A percentile compares a stretch with the other conserved stretches of the same genome.
phyloP scores from a whole-genome alignment of 2,329 filamentous ascomycete species.

The Fusarium nanum region DNA sequence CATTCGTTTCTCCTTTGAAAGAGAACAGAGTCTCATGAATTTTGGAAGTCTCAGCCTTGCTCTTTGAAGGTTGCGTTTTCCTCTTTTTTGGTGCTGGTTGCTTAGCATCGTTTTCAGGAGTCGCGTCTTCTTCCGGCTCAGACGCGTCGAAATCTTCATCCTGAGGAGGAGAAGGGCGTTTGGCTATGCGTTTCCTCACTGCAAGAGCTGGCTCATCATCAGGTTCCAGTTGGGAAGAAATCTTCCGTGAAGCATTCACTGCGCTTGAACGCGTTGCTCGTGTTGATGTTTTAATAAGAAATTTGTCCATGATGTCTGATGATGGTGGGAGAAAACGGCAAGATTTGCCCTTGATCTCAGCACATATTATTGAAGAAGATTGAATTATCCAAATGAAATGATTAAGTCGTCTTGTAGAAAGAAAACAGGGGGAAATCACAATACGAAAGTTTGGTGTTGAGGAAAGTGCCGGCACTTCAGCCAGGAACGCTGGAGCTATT shows the following conservation, averaged over 20 bases:
- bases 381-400: neutral
- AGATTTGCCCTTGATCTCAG: too few relatives aligned
- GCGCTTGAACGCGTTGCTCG: slow-evolving; percentile 41
- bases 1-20: neutral
- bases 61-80: slow-evolving; percentile 35
- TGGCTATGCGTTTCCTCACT: slow-evolving; percentile 6
- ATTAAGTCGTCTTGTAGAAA: neutral
- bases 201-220: slow-evolving; percentile 17
- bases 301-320: slow-evolving; percentile 7
- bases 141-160: slow-evolving; percentile 42
- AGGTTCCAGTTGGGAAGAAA: slow-evolving; percentile 33
- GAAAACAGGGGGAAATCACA: neutral
- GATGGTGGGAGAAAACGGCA: neutral
- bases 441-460: slow-evolving; percentile 3
- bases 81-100: slow-evolving; percentile 39
- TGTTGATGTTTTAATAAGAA: slow-evolving; percentile 16
- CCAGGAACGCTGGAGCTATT: neutral
- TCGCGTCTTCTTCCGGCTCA: slow-evolving; percentile 40
- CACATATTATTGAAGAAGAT: neutral
- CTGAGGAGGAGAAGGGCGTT: slow-evolving; percentile 24
- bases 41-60: slow-evolving; percentile 20
- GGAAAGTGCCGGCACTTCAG: neutral
- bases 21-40: slow-evolving; percentile 38
- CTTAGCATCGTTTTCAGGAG: slow-evolving; percentile 29
- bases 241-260: slow-evolving; percentile 33